phyloP scores from a whole-genome alignment of 129 eudicot genomes.

The Heracleum sosnowskyi region DNA sequence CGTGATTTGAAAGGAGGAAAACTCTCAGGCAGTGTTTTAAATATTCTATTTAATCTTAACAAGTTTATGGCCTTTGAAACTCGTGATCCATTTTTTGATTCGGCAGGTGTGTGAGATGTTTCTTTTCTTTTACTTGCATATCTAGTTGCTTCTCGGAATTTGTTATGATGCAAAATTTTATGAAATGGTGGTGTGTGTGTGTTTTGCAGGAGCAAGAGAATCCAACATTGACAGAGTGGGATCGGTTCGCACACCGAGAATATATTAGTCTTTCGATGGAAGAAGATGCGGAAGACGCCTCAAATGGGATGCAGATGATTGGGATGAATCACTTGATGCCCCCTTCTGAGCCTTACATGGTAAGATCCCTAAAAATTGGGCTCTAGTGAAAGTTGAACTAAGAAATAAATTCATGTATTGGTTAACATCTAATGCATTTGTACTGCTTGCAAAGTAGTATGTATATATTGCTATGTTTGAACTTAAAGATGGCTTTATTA shows the following conservation, averaged over 20 bases:
- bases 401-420: background rate
- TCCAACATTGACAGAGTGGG: conserved; percentile 97
- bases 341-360: conserved; percentile 53
- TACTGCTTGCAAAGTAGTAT: background rate
- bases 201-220: conserved; percentile 96
- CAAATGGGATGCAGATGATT: conserved; percentile 81
- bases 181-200: background rate
- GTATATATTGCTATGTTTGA: background rate
- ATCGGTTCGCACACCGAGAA: conserved; percentile 96
- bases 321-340: conserved; percentile 89
- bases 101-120: conserved; percentile 59
- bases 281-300: conserved; percentile 78
- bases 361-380: conserved; percentile 22
- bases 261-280: conserved; percentile 82
- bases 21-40: conserved; percentile 86
- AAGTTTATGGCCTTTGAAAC: conserved; percentile 98
- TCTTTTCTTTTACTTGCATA: background rate
- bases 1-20: conserved; percentile 80
- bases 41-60: conserved; percentile 90
- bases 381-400: background rate
- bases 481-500: too few species aligned
- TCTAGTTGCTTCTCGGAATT: background rate
- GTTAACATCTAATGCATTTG: background rate
- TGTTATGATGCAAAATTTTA: background rate
- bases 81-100: conserved; percentile 92